Base-by-base conservation (phyloP, 169 alveolate genomes). In the Eimeria necatrix region DNA sequence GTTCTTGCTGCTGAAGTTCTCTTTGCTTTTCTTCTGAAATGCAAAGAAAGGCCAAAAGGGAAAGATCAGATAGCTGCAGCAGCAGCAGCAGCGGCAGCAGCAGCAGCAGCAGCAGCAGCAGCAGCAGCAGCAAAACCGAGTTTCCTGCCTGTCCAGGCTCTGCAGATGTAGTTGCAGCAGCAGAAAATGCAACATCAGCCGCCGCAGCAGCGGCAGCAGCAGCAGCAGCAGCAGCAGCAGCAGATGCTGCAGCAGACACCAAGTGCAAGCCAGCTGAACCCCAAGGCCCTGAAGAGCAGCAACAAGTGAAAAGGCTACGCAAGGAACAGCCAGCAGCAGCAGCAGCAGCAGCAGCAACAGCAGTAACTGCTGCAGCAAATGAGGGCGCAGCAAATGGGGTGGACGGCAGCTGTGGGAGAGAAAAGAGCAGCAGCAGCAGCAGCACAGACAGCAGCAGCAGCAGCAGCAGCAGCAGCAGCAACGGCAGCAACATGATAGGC, bases 391-490 rank as follows among this genome's bases (percentile, higher is more conserved):
- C n/a, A n/a, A n/a, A n/a, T n/a, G n/a, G n/a, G n/a, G n/a, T n/a
- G n/a, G n/a, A n/a, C n/a, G n/a, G n/a, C n/a, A 56, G 64, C 64
- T 14, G 64, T 14, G 14, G 20, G 64, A 56, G 64, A 56, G 64
- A 56, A 14, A 56, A 56, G 20, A 14, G 20, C 14, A 56, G 20
- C 83, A 71, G 41, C 10, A 1, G 16, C 51, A 22, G 73, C 49
- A 22, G 22, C 41, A 8, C 1, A 1, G 24, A 7, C 51, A n/a
- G 52, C 83, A 71, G 24, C 83, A 71, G 49, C 41, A 18, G 41
- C 83, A 76, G 64, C 87, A 41, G 87, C 87, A 76, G 87, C 52
- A 2, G 4, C 87, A 2, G 87, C 61, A 41, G 61, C 87, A 32
- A 9, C 61, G 46, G 61, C 87, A 76, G 87, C 87, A 64, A 20